Evolutionary conservation across 768 basidiomycete species (phyloP), one percentile per base, ranked within the genome.

Genomic region (Naganishia onofrii): DNA sequence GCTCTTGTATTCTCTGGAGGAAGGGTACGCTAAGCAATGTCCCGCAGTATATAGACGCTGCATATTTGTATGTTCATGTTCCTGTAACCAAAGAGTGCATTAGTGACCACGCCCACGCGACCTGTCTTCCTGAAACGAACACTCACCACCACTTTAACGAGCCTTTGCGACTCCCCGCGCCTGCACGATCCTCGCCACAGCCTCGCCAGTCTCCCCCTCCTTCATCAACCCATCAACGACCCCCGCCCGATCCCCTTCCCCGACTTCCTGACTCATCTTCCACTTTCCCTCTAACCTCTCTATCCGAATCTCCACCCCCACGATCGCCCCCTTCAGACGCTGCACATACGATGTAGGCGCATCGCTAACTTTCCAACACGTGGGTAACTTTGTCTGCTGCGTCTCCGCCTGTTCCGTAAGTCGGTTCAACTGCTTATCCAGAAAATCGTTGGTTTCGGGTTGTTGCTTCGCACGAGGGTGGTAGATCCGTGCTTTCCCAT

Each of bases 221-320:
- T 28, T 57, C 51, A 54, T 72, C 70, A 79, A 78, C 6, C 79
- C 79, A 5, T 76, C 69, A 0, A 81, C 76, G 6, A 80, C 78
- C 1, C 80, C 79, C 28, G 66, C 1, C 74, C 79, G 76, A 72
- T 81, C 80, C 13, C 72, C 80, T 48, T 71, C 70, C 15, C 44
- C 38, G 29, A 42, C 66, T 64, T 81, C 80, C 68, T 80, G 79
- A 34, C 71, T 72, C 64, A 79, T 66, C 72, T 81, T 80, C 71
- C 75, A 80, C 57, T 77, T 66, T 3, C 79, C 80, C 55, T 80
- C 80, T 6, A 79, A 74, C 63, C 78, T 63, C 17, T 69, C 72
- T 13, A 81, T 74, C 32, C 64, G 52, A 23, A 81, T 76, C 72
- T 81, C 80, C 8, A 81, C 51, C 2, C 80, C 80, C 5, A 79